A percentile compares a stretch with the other conserved stretches of the same genome.
Evolutionary conservation across 1,139 yeast species (phyloP).

Genomic region (Blastobotrys indianensis): DNA sequence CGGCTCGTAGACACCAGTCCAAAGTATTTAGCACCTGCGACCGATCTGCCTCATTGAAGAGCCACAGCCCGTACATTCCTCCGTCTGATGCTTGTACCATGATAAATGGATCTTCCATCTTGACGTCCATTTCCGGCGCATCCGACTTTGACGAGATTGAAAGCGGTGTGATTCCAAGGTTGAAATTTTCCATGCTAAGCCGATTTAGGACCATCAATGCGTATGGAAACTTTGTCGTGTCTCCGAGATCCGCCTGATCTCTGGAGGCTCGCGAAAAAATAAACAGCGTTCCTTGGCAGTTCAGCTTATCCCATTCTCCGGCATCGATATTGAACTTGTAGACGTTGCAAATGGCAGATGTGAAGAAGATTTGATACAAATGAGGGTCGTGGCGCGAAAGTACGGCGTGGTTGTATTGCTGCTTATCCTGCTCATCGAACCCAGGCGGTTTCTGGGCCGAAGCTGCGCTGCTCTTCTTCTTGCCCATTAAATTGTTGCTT

Average conservation of each 20-base stretch:
- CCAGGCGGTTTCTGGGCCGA: conserved; percentile 6
- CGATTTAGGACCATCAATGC: conserved; percentile 78
- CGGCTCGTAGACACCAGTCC: conserved; percentile 37
- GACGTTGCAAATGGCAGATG: conserved; percentile 74
- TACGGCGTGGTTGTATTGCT: conserved; percentile 63
- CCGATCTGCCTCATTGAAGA: conserved; percentile 72
- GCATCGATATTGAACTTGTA: conserved; percentile 58
- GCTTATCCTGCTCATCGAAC: conserved; percentile 19
- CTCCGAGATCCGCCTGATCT: conserved; percentile 18
- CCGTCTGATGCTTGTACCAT: conserved; percentile 72
- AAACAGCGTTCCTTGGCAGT: conserved; percentile 76
- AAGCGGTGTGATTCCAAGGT: conserved; percentile 69
- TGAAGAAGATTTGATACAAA: conserved; percentile 67
- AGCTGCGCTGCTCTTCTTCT: conserved; percentile 13
- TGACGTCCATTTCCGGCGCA: conserved; percentile 61
- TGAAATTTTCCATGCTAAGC: conserved; percentile 67
- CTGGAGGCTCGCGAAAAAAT: conserved; percentile 58
- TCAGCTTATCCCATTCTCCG: conserved; percentile 77
- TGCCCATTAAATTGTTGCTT: conserved; percentile 15
- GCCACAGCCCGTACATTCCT: conserved; percentile 85
- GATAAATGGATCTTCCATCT: conserved; percentile 70
- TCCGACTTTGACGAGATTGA: conserved; percentile 39
- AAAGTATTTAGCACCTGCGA: conserved; percentile 53
- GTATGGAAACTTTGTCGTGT: conserved; percentile 47
- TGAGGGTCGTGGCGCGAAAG: conserved; percentile 78